phyloP scores from a whole-genome alignment of 2,329 filamentous ascomycete genomes.

The Phoma sp. region DNA sequence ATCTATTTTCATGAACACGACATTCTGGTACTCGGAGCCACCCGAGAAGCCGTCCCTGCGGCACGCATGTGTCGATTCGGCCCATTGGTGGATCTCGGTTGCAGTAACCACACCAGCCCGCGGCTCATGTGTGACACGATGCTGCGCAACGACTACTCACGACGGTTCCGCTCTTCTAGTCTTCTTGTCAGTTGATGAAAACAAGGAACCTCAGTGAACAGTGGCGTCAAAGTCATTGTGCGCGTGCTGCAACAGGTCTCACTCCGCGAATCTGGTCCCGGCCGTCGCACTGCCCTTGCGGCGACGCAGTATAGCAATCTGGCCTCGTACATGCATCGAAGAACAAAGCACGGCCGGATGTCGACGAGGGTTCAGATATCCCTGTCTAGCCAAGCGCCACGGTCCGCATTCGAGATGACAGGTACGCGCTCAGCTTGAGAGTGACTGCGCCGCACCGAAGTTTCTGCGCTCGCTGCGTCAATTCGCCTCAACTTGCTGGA shows the following conservation, averaged over 20 bases:
- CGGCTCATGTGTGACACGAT: slow-evolving; percentile 2
- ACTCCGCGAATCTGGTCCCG: slow-evolving; percentile 1
- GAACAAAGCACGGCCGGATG: not conserved
- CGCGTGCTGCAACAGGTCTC: slow-evolving; percentile 10
- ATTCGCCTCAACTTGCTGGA: slow-evolving; percentile 7
- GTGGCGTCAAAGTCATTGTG: slow-evolving; percentile 10
- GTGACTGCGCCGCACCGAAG: slow-evolving; percentile 6
- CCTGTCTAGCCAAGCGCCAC: slow-evolving; percentile 2
- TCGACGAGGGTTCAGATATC: not conserved
- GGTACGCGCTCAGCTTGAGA: slow-evolving; percentile 10
- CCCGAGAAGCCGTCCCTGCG: slow-evolving; percentile 7
- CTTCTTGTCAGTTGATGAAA: not conserved
- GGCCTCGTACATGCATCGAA: slow-evolving; percentile 5
- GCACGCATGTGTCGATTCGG: not conserved
- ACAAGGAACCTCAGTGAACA: not conserved
- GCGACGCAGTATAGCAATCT: slow-evolving; percentile 8
- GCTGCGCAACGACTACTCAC: slow-evolving; percentile 1
- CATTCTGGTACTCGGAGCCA: not conserved
- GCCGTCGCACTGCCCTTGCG: slow-evolving; percentile 8
- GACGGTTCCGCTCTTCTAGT: not conserved
- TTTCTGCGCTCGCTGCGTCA: slow-evolving; percentile 6
- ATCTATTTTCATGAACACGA: slow-evolving; percentile 5
- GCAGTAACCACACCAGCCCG: slow-evolving; percentile 10
- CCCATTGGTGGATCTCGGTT: slow-evolving; percentile 13
- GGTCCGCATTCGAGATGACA: not conserved